Conservation (phyloP, 345 rosid species). For the Pistacia integerrima region DNA sequence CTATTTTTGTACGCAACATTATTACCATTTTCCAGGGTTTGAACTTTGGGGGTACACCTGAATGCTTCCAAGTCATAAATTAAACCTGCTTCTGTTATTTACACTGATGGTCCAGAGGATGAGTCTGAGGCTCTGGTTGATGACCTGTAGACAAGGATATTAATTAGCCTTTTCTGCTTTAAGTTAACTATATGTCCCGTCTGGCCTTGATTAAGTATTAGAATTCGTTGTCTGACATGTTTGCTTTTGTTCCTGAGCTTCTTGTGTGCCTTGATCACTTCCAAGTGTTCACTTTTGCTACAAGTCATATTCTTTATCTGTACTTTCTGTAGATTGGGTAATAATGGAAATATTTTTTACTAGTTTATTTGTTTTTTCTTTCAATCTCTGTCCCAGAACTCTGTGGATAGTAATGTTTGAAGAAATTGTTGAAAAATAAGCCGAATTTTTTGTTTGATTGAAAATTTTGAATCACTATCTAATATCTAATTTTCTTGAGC, state of each 20-base stretch:
- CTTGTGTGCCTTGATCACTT: neutral
- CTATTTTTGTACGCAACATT: neutral
- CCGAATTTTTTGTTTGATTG: neutral
- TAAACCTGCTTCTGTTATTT: neutral
- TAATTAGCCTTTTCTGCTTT: too few species aligned
- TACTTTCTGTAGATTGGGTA: neutral
- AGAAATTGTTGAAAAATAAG: constrained; percentile 2
- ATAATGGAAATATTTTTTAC: neutral
- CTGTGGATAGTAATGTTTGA: neutral
- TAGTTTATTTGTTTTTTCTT: neutral
- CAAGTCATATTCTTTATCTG: too few species aligned
- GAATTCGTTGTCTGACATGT: neutral
- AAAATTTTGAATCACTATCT: neutral
- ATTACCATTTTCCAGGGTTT: neutral
- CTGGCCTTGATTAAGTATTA: neutral
- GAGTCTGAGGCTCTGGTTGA: neutral
- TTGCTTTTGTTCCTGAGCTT: neutral
- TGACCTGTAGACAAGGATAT: neutral
- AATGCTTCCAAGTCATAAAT: neutral
- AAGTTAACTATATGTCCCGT: neutral
- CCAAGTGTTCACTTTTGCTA: too few species aligned
- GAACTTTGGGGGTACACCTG: neutral
- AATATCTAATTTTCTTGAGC: constrained; percentile 9
- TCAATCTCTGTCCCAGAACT: neutral
- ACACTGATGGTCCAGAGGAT: neutral